A percentile compares a stretch with the other conserved stretches of the same genome.
phyloP scores from a whole-genome alignment of 495 filamentous ascomycete species.

The Thermothielavioides terrestris region DNA sequence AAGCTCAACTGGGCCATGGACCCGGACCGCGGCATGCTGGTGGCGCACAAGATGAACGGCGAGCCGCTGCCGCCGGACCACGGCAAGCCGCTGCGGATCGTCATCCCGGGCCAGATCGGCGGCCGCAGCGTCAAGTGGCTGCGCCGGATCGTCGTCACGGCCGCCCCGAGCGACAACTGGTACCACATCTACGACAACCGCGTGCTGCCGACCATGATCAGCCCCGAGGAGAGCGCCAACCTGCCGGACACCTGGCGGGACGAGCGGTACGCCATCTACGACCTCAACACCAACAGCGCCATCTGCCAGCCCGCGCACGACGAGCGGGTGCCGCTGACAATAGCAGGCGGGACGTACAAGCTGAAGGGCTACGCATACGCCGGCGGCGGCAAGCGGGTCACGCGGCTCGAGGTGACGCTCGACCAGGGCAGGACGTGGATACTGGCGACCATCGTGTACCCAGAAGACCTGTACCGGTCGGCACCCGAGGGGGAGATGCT shows the following conservation, averaged over 20 bases:
- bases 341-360: conserved; percentile 47
- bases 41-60: conserved; percentile 91
- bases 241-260: conserved; percentile 79
- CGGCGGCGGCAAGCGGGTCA: conserved; percentile 80
- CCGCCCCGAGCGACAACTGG: conserved; percentile 82
- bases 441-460: conserved; percentile 73
- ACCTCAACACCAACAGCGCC: conserved; percentile 82
- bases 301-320: conserved; percentile 76
- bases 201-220: conserved; percentile 82
- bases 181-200: conserved; percentile 95
- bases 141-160: conserved; percentile 72
- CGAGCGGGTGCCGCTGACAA: conserved; percentile 51
- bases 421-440: conserved; percentile 79
- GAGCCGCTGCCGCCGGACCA: conserved; percentile 78
- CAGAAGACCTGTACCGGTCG: conserved; percentile 78
- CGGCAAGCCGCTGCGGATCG: conserved; percentile 72
- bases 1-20: conserved; percentile 88
- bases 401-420: conserved; percentile 74
- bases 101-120: conserved; percentile 91
- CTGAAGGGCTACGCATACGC: conserved; percentile 81
- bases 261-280: conserved; percentile 91
- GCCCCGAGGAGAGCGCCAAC: conserved; percentile 68
- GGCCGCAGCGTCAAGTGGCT: conserved; percentile 95
- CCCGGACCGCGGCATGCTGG: conserved; percentile 74
- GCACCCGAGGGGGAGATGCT: conserved; percentile 53